Base-by-base conservation (phyloP, 345 rosid genomes). In the Citropsis articulata region DNA sequence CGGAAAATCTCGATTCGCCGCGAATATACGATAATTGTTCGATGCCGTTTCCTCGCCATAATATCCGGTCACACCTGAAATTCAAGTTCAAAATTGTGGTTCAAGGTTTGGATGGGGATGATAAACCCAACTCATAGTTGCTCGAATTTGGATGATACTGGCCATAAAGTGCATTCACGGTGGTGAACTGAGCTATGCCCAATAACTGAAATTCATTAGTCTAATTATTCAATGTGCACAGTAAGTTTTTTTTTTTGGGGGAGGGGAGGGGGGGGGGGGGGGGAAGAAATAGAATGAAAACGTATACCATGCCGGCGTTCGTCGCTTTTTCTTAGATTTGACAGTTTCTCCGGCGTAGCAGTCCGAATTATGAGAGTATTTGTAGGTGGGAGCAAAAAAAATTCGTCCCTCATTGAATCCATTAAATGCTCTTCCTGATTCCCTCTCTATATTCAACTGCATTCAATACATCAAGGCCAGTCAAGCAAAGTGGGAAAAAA, bases 301-400 rank as follows among this genome's bases (percentile, higher is more conserved):
- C 5, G 4, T 4, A 50, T 87, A 97, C 99, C 99, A 97, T 66
- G 98, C 99, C 6, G 99, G 99, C 1, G 99, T 97, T 69, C 99
- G 88, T 21, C 99, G 95, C 84, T 94, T 94, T 86, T 86, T 97
- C 93, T 88, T 96, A 71, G 98, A 88, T 76, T 97, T 97, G 2
- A 81, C 91, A 9, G 86, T 91, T 87, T 94, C 98, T 55, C 99
- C 98, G 5, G 98, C 92, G 45, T 93, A 94, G 42, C 92, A 86
- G 77, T 97, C 99, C 35, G 99, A 97, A 80, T 93, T 93, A 7
- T 90, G 90, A 0, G 95, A 75, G 75, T 92, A 93, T 72, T 97
- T 94, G 87, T 97, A 97, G 2, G 99, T 94, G 2, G 99, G 99
- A 42, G 98, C 94, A 64, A 97, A 97, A 38, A 82, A 25, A 66